Evolutionary conservation across 352 stramenopile genomes (phyloP), one percentile per base, ranked within the genome.

Genomic region (Pythium biforme): DNA sequence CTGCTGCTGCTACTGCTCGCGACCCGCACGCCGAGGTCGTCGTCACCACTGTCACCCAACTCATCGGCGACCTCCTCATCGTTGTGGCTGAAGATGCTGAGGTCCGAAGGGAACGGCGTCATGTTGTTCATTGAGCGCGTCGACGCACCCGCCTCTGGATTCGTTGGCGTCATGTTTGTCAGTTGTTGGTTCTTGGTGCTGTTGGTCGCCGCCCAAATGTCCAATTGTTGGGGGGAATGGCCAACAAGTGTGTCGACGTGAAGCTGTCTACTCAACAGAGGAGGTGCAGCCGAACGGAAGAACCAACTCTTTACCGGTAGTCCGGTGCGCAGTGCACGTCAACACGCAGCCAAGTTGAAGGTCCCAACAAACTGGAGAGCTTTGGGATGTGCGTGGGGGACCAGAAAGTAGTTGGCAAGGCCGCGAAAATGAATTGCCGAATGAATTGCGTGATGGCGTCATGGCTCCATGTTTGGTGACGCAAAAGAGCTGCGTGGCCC

Each of bases 1-100:
- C 19, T 53, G 12, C 26, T 22, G 14, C 40, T 53, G 19, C 5
- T 25, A 43, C 31, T 64, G 61, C n/a, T 55, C 15, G 6, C 40
- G 20, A 56, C 61, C 40, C 54, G 43, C 26, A 53, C 39, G 4
- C 37, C 26, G 48, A 46, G 50, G 34, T 59, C 52, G 43, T 64
- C 53, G 23, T 48, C 49, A 14, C 37, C 23, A 14, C 23, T 49
- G 48, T 40, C 55, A 27, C 37, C 27, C 39, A 69, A 47, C 54
- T 73, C 64, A 14, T 73, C 68, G 31, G 55, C 59, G 6, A 63
- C 61, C 26, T 57, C 52, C 41, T 58, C 66, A 43, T 68, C 59
- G 34, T 68, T 72, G 45, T 68, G 66, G 51, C 54, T 58, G 40
- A 73, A 77, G 55, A 77, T 77, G 49, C 72, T 79, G 22, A 79